Percentiles rank a stretch among this genome's conserved stretches.
Evolutionary conservation across 495 filamentous ascomycete genomes (phyloP).

Genomic region (Aspergillus olivimuriae): DNA sequence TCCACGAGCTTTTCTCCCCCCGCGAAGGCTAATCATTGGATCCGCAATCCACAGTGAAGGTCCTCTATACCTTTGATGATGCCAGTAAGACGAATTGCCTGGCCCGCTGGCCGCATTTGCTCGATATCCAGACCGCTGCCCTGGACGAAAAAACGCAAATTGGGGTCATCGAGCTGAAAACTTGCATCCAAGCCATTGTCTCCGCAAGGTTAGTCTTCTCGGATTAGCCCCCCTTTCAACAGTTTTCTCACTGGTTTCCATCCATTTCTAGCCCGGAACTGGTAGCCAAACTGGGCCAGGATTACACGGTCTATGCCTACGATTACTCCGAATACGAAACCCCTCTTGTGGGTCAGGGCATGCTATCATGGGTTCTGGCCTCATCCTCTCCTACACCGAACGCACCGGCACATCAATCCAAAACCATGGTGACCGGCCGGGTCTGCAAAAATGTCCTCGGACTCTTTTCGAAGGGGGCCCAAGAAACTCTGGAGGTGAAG

Average conservation of each 20-base stretch:
- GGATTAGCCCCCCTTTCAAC: neutral
- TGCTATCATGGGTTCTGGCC: constrained; percentile 83
- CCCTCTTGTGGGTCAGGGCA: constrained; percentile 89
- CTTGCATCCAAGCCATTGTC: constrained; percentile 83
- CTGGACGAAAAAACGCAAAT: constrained; percentile 74
- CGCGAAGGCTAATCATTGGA: constrained; percentile 14
- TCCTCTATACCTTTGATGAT: constrained; percentile 93
- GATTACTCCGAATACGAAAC: constrained; percentile 94
- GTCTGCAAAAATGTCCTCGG: constrained; percentile 80
- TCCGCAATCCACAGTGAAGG: constrained; percentile 55
- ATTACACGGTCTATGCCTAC: constrained; percentile 94
- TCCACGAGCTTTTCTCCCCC: neutral
- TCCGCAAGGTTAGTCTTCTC: constrained; percentile 50
- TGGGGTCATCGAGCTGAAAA: constrained; percentile 84
- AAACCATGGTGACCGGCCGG: constrained; percentile 81
- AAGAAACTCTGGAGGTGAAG: constrained; percentile 92
- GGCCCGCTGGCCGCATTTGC: constrained; percentile 76
- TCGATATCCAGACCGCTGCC: constrained; percentile 71
- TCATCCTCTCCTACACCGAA: constrained; percentile 49
- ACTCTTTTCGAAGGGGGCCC: constrained; percentile 73
- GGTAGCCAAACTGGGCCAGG: constrained; percentile 71
- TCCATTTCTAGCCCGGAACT: constrained; percentile 69
- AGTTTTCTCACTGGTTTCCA: constrained; percentile 5
- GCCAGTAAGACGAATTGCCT: constrained; percentile 85
- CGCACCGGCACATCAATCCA: constrained; percentile 51